Base-by-base conservation (phyloP, 768 basidiomycete species). In the Hypsizygus marmoreus region DNA sequence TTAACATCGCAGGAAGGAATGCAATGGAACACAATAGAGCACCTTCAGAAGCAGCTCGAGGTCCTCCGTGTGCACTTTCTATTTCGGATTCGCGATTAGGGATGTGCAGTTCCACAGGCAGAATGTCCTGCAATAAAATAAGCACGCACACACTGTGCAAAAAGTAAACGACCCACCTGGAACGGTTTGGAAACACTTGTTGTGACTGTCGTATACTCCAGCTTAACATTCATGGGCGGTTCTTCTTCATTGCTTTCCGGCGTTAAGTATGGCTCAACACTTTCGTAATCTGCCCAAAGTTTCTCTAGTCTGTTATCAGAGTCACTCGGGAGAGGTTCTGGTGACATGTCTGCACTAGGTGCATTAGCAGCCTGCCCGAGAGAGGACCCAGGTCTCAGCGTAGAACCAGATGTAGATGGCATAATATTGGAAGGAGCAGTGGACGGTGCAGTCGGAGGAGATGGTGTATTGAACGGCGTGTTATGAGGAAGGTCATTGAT, bases 211-310 rank as follows among this genome's bases (percentile, higher is more conserved):
- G 79, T 57, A 69, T 81, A 77, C 71, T 86, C 75, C 57, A 82
- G 64, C 49, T 76, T 81, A 23, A 83, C 72, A 47, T 79, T 74
- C 61, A 76, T 75, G 13, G 75, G 66, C 0, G 75, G 69, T 31
- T 72, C 71, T 25, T 83, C 76, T 0, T 58, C 53, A 0, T 55
- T 54, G 19, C n/a, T n/a, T n/a, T 83, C 81, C 8, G 74, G 68
- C 12, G 72, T 55, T 24, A 91, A 75, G 54, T 86, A 84, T 0
- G 87, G 82, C 57, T 88, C 88, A 34, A 91, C 73, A 51, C 84
- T 84, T 45, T 88, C 86, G 65, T 91, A 97, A 56, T 97, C 93
- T 2, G 77, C 79, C 88, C 91, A 91, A 7, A 97, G 73, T 40
- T 85, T 74, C 59, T 93, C 90, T 61, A 97, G 73, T 56, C 87